Evolutionary conservation across 345 rosid species (phyloP).

Genomic region (Lepidium africanum): DNA sequence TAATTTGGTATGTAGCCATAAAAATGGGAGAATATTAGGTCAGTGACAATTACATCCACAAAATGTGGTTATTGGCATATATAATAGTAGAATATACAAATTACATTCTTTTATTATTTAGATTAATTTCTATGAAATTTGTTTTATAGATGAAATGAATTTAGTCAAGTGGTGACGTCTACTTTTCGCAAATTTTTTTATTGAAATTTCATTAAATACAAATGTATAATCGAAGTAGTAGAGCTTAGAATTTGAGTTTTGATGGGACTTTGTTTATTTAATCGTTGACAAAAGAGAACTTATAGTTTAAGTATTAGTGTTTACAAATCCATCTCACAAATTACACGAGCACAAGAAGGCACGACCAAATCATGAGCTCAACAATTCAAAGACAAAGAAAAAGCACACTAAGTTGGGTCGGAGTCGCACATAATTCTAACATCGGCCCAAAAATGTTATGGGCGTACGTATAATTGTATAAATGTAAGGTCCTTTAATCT

Average conservation of each 20-base stretch:
- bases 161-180: too few species aligned
- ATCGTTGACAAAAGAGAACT: too few species aligned
- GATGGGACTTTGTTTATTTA: too few species aligned
- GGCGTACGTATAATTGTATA: background rate
- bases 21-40: background rate
- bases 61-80: background rate
- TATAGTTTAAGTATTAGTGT: too few species aligned
- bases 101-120: background rate
- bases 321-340: too few species aligned
- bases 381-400: background rate
- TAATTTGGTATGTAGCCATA: background rate
- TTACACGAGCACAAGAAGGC: too few species aligned
- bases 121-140: background rate
- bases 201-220: too few species aligned
- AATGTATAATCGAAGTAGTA: too few species aligned
- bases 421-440: background rate
- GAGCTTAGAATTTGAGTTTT: too few species aligned
- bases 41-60: background rate
- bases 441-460: background rate
- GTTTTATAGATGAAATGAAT: too few species aligned
- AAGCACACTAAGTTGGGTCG: background rate
- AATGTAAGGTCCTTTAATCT: background rate
- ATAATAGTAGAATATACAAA: background rate
- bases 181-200: too few species aligned
- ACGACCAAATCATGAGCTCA: too few species aligned